Evolutionary conservation across 345 rosid species (phyloP).

Genomic region (Aquilaria yunnanensis): DNA sequence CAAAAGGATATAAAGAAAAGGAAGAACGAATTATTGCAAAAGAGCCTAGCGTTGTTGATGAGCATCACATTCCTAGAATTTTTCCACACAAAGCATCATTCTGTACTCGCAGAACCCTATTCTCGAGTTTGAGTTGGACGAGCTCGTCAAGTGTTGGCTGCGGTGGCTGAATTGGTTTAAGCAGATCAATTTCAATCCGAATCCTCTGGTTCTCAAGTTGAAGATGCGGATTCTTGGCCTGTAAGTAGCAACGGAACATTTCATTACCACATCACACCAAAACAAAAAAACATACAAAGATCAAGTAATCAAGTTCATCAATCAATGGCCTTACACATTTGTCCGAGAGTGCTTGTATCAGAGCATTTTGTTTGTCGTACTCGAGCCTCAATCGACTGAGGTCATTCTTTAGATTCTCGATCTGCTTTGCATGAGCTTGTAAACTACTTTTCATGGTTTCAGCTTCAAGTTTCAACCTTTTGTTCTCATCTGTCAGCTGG

Average conservation of each 20-base stretch:
- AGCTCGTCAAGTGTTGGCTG: not conserved
- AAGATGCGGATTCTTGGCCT: not conserved
- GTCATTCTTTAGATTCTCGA: not conserved
- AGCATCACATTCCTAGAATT: not conserved
- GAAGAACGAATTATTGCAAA: too few species aligned
- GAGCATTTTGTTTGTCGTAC: not conserved
- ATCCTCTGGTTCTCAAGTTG: not conserved
- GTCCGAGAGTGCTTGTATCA: not conserved
- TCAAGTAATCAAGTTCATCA: not conserved
- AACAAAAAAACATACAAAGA: not conserved
- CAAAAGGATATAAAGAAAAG: too few species aligned
- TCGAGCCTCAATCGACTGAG: not conserved
- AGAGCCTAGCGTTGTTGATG: too few species aligned
- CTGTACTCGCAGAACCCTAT: constrained; percentile 4
- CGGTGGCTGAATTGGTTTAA: not conserved
- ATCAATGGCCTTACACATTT: not conserved
- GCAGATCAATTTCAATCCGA: not conserved
- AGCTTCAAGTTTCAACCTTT: not conserved
- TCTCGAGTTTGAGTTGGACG: not conserved
- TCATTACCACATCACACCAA: too few species aligned
- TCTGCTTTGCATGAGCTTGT: not conserved
- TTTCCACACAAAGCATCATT: not conserved
- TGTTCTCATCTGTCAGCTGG: not conserved
- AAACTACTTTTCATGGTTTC: not conserved
- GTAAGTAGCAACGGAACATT: not conserved